A percentile compares a stretch with the other conserved stretches of the same genome.
These are phyloP conservation scores for Anacardium occidentale DNA, from an alignment of 345 rosid genomes.

Conservation along the genomic window DNA sequence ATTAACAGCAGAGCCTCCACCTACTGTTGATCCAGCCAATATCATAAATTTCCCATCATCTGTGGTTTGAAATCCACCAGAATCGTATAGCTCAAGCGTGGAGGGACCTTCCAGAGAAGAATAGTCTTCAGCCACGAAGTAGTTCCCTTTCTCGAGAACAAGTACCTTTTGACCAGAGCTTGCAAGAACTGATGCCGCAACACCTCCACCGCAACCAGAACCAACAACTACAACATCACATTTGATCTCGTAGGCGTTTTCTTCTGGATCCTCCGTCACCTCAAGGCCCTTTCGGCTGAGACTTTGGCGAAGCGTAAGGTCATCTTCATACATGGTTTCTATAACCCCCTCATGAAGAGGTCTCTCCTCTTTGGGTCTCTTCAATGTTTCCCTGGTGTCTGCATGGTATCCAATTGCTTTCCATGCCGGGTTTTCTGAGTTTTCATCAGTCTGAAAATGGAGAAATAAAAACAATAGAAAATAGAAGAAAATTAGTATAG, in stretches of 20 bases:
- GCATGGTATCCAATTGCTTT: slow-evolving; percentile 63
- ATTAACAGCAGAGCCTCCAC: slow-evolving; percentile 68
- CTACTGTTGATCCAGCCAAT: slow-evolving; percentile 62
- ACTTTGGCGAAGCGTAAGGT: slow-evolving; percentile 36
- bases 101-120: slow-evolving; percentile 68
- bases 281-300: slow-evolving; percentile 49
- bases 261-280: slow-evolving; percentile 38
- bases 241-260: slow-evolving; percentile 41
- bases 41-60: slow-evolving; percentile 41
- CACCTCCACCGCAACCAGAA: slow-evolving; percentile 69
- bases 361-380: slow-evolving; percentile 33
- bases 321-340: slow-evolving; percentile 47
- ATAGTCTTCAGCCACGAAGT: slow-evolving; percentile 51
- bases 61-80: slow-evolving; percentile 39
- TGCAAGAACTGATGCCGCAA: slow-evolving; percentile 68
- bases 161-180: slow-evolving; percentile 55
- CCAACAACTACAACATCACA: slow-evolving; percentile 66
- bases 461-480: background rate
- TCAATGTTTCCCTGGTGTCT: slow-evolving; percentile 33
- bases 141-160: slow-evolving; percentile 71
- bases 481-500: no score
- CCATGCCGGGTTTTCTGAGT: slow-evolving; percentile 49
- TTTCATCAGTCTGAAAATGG: slow-evolving; percentile 43
- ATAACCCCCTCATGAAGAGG: slow-evolving; percentile 54
- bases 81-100: slow-evolving; percentile 51